Conservation (phyloP, 495 filamentous ascomycete species). For the Penicillium ucsense region DNA sequence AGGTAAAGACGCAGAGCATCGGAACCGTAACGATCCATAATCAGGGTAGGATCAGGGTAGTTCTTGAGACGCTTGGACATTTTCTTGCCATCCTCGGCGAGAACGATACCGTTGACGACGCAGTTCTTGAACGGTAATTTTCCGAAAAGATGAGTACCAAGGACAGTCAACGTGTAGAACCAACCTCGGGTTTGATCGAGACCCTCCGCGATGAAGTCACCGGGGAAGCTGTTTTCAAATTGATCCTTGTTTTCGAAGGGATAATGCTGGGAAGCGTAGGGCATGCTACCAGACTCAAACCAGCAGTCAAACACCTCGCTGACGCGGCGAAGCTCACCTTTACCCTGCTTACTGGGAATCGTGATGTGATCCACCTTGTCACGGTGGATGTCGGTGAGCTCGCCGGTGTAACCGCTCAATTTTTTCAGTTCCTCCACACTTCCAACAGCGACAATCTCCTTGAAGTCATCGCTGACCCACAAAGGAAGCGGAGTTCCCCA, state of each 20-base stretch:
- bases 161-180: constrained; percentile 91
- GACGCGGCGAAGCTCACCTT: constrained; percentile 70
- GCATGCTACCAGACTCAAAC: constrained; percentile 94
- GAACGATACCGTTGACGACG: constrained; percentile 92
- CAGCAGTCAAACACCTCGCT: constrained; percentile 97
- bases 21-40: constrained; percentile 85
- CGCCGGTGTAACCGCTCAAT: constrained; percentile 75
- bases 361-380: constrained; percentile 95
- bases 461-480: constrained; percentile 82
- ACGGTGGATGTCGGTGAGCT: constrained; percentile 83
- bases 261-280: constrained; percentile 87
- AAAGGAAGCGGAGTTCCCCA: constrained; percentile 95
- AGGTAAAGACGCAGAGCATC: constrained; percentile 91
- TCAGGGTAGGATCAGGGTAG: constrained; percentile 78
- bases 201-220: constrained; percentile 95
- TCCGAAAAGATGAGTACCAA: constrained; percentile 87
- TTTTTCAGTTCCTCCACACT: constrained; percentile 79
- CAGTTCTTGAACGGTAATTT: constrained; percentile 91
- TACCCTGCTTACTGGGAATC: constrained; percentile 86
- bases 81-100: constrained; percentile 96
- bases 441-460: constrained; percentile 80
- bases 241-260: constrained; percentile 86
- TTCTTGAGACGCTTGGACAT: constrained; percentile 99
- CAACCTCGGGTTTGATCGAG: constrained; percentile 91
- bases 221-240: constrained; percentile 78